Conservation (phyloP, 129 eudicot species). For the Rutidosis leptorrhynchoides region DNA sequence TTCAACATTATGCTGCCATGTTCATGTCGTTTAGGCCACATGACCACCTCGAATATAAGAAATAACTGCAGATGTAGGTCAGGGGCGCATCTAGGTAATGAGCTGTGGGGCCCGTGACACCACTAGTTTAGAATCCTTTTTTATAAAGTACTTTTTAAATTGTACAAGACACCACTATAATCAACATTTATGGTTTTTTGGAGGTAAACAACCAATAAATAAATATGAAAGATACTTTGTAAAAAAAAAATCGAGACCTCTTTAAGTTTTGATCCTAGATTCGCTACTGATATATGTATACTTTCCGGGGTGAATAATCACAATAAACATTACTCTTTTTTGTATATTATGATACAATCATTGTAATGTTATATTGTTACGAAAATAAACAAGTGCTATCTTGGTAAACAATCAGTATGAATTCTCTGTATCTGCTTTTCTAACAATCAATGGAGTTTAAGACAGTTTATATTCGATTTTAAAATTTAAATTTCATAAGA, state of each 20-base stretch:
- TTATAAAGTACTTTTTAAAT: no score
- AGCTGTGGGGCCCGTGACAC: no score
- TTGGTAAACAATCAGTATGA: background rate
- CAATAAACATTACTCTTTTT: constrained; percentile 1
- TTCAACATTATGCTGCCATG: constrained; percentile 47
- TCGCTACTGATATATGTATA: no score
- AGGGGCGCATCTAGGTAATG: no score
- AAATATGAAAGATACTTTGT: no score
- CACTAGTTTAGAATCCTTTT: no score
- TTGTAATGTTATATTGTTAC: background rate
- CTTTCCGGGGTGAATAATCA: background rate
- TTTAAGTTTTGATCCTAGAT: no score
- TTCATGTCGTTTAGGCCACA: constrained; percentile 62
- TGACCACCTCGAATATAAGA: constrained; percentile 54
- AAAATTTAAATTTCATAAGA: constrained; percentile 1
- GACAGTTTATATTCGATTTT: background rate
- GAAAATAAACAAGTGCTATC: background rate
- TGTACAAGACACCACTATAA: no score
- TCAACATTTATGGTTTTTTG: no score
- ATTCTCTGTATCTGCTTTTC: no score
- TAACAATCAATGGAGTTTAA: background rate
- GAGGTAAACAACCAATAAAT: no score
- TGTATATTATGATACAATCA: constrained; percentile 12
- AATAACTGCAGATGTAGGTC: background rate
- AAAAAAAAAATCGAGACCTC: no score